Conservation (phyloP, 495 filamentous ascomycete species). For the Aspergillus saccharolyticus region DNA sequence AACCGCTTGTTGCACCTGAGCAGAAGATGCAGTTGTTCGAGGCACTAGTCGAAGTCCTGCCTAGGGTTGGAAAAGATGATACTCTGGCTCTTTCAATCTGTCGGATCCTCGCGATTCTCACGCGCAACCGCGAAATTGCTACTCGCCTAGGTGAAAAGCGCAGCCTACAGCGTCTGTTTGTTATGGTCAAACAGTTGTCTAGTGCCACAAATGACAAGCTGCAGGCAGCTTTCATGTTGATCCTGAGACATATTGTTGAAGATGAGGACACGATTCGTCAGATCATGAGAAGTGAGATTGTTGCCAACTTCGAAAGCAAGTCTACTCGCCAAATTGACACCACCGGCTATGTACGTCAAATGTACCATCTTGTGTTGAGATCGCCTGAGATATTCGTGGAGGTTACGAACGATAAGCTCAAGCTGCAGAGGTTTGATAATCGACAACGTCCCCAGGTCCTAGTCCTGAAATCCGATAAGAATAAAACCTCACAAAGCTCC, state of each 20-base stretch:
- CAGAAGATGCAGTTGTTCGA: conserved; percentile 67
- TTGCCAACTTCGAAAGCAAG: conserved; percentile 62
- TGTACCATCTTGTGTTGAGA: conserved; percentile 79
- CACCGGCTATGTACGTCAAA: conserved; percentile 63
- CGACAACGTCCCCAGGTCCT: conserved; percentile 55
- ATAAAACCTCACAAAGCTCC: conserved; percentile 20
- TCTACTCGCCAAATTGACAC: conserved; percentile 62
- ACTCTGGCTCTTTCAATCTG: conserved; percentile 76
- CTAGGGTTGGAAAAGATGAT: conserved; percentile 80
- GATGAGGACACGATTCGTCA: conserved; percentile 87
- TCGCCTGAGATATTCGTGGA: conserved; percentile 85
- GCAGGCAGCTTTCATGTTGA: conserved; percentile 75
- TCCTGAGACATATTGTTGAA: conserved; percentile 89
- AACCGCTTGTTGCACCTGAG: conserved; percentile 60
- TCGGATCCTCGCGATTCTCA: conserved; percentile 86
- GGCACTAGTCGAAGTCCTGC: conserved; percentile 73
- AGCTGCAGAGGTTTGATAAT: conserved; percentile 57
- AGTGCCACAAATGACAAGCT: conserved; percentile 69
- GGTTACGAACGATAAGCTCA: conserved; percentile 80
- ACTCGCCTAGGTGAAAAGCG: conserved; percentile 75
- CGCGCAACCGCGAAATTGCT: conserved; percentile 69
- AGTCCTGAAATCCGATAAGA: conserved; percentile 50
- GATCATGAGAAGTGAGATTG: conserved; percentile 90
- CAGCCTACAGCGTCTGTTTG: conserved; percentile 83
- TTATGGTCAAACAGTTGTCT: conserved; percentile 89